Evolutionary conservation across 768 basidiomycete species (phyloP).

Genomic region (Lactarius sp.): DNA sequence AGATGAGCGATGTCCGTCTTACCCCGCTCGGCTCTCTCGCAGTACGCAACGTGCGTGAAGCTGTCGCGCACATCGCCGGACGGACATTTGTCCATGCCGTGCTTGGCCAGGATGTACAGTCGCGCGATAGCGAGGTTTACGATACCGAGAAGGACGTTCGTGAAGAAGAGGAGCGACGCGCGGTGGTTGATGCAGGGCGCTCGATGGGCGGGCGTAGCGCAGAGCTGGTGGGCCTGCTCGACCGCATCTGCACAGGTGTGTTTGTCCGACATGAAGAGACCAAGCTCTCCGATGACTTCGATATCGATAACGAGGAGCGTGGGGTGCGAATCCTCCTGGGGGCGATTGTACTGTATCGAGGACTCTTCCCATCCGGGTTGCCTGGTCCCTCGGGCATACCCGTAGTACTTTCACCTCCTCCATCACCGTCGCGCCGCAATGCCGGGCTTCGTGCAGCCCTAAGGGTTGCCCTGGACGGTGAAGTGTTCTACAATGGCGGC

Average conservation of each 20-base stretch:
- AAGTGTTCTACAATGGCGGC: conserved; percentile 40
- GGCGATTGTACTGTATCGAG: conserved; percentile 57
- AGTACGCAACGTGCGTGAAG: conserved; percentile 43
- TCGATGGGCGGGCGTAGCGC: conserved; percentile 58
- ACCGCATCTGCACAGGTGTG: conserved; percentile 36
- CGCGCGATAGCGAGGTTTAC: conserved; percentile 25
- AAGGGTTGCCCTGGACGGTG: conserved; percentile 50
- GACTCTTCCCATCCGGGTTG: conserved; percentile 46
- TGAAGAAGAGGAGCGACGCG: conserved; percentile 40
- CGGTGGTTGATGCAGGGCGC: conserved; percentile 53
- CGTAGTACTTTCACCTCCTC: conserved; percentile 53
- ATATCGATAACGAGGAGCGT: conserved; percentile 37
- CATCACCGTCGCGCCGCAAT: conserved; percentile 43
- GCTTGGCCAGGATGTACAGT: conserved; percentile 24
- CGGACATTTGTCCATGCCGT: conserved; percentile 49
- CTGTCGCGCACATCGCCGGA: conserved; percentile 49
- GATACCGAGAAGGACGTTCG: conserved; percentile 32
- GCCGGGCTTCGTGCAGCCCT: conserved; percentile 42
- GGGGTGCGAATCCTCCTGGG: conserved; percentile 54
- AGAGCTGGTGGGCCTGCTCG: conserved; percentile 49
- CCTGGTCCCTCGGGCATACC: conserved; percentile 28
- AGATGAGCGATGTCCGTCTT: conserved; percentile 29
- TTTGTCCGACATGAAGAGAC: conserved; percentile 32
- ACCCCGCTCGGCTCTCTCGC: conserved; percentile 48
- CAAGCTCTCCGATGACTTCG: conserved; percentile 25